Base-by-base conservation (phyloP, 208 protist genomes). In the Trypanosoma platydactyli region DNA sequence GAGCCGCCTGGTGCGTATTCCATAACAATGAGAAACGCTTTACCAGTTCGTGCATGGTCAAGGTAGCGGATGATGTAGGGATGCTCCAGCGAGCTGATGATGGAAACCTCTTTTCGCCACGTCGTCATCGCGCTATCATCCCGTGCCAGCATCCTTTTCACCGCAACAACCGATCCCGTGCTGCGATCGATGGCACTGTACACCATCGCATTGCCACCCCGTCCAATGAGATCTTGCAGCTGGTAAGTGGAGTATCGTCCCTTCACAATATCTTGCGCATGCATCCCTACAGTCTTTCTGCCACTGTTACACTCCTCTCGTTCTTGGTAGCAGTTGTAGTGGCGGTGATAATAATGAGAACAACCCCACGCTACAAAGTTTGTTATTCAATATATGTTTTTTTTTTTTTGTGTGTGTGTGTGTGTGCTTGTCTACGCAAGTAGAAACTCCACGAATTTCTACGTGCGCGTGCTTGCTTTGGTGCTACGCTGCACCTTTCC, bases 241-340 rank as follows among this genome's bases (percentile, higher is more conserved):
- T 81, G 74, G 76, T 95, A 95, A 35, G 81, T 83, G 29, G 85
- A 92, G 70, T 91, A 87, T 45, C 84, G 76, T 20, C 89, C 89
- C 48, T 84, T 86, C n/a, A 92, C 71, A n/a, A 71, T 77, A 27
- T 60, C 46, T 27, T 64, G 52, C 30, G 48, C 46, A 16, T 24
- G 30, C 55, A 61, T 53, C n/a, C 3, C 56, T 54, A 5, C 38
- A 40, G 50, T 24, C 38, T 68, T 51, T 72, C 63, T 58, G 16
- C 57, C 57, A n/a, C n/a, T n/a, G n/a, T n/a, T n/a, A n/a, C n/a
- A n/a, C n/a, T n/a, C n/a, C n/a, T n/a, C n/a, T n/a, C n/a, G n/a
- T n/a, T n/a, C n/a, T n/a, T n/a, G n/a, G n/a, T n/a, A n/a, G n/a
- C n/a, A n/a, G n/a, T n/a, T n/a, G n/a, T n/a, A n/a, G n/a, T n/a